Percentiles rank a stretch among this genome's conserved stretches.
Conservation (phyloP, 23 red algal species). For the Gracilaria caudata region DNA sequence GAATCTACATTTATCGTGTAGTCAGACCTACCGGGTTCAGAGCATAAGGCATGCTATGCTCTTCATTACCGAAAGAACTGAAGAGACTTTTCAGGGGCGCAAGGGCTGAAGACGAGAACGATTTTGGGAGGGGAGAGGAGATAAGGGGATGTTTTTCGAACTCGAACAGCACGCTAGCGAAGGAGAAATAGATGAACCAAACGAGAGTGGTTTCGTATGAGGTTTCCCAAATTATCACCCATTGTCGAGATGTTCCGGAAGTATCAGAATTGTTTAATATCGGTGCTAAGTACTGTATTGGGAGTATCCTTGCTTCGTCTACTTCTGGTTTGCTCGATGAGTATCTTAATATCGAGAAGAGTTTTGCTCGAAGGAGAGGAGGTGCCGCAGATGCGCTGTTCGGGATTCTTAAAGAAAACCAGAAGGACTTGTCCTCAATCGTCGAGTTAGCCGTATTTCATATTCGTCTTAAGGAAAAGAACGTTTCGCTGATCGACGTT, state of each 20-base stretch:
- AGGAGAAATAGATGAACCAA: conserved; percentile 41
- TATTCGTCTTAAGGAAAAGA: conserved; percentile 83
- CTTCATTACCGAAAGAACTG: conserved; percentile 60
- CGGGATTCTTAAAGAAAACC: conserved; percentile 79
- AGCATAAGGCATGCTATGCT: conserved; percentile 76
- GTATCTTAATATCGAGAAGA: conserved; percentile 91
- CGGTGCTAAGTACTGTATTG: conserved; percentile 50
- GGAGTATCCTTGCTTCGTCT: conserved; percentile 51
- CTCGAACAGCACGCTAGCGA: conserved; percentile 9
- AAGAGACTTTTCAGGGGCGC: conserved; percentile 70
- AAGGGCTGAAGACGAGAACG: conserved; percentile 5
- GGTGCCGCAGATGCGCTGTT: conserved; percentile 84
- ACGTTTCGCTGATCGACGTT: conserved; percentile 69
- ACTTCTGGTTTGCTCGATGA: conserved; percentile 73
- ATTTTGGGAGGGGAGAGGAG: conserved; percentile 18
- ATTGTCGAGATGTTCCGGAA: conserved; percentile 27
- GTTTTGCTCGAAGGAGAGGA: conserved; percentile 68
- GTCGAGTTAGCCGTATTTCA: conserved; percentile 90
- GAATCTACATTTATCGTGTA: conserved; percentile 90
- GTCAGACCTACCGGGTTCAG: conserved; percentile 90
- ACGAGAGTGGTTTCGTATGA: conserved; percentile 13
- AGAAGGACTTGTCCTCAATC: conserved; percentile 83
- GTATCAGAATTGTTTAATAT: conserved; percentile 39
- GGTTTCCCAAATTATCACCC: conserved; percentile 29
- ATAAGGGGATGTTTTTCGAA: conserved; percentile 28